Evolutionary conservation across 768 basidiomycete genomes (phyloP).

Genomic region (Suillus lakei): DNA sequence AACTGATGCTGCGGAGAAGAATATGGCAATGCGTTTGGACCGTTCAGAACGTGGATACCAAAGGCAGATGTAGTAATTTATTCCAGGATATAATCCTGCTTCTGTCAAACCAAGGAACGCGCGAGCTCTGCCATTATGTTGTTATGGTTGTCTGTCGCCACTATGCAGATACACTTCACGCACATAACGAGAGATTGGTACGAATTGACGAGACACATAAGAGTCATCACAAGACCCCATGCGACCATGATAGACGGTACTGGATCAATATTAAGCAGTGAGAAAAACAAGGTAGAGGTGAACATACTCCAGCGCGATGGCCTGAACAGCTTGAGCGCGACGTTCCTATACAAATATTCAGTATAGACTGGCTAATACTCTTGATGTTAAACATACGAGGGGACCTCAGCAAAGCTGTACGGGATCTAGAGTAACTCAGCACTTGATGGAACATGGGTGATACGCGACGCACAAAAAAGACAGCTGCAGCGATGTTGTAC

Average conservation of each 20-base stretch:
- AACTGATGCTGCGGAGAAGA: constrained; percentile 65
- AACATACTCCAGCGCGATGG: constrained; percentile 42
- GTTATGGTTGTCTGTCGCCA: not conserved
- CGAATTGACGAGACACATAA: constrained; percentile 44
- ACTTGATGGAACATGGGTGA: not conserved
- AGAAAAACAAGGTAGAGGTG: not conserved
- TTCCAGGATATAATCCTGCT: constrained; percentile 47
- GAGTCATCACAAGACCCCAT: constrained; percentile 44
- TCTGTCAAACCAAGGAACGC: constrained; percentile 53
- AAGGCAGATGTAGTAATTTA: constrained; percentile 52
- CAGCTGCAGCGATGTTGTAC: constrained; percentile 43
- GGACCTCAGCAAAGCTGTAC: constrained; percentile 43
- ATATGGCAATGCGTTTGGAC: constrained; percentile 61
- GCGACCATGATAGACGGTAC: constrained; percentile 44
- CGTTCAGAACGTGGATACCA: constrained; percentile 68
- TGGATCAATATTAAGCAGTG: constrained; percentile 26
- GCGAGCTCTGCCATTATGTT: constrained; percentile 35
- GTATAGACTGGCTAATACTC: not conserved
- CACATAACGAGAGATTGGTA: constrained; percentile 36
- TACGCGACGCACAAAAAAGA: constrained; percentile 39
- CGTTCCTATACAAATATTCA: constrained; percentile 35
- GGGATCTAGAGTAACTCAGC: constrained; percentile 29
- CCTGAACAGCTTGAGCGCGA: constrained; percentile 39
- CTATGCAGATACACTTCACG: constrained; percentile 15
- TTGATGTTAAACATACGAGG: constrained; percentile 35